Percentiles rank a stretch among this genome's conserved stretches.
Conservation (phyloP, 106 monocot genomes). For the Vanilla planifolia region DNA sequence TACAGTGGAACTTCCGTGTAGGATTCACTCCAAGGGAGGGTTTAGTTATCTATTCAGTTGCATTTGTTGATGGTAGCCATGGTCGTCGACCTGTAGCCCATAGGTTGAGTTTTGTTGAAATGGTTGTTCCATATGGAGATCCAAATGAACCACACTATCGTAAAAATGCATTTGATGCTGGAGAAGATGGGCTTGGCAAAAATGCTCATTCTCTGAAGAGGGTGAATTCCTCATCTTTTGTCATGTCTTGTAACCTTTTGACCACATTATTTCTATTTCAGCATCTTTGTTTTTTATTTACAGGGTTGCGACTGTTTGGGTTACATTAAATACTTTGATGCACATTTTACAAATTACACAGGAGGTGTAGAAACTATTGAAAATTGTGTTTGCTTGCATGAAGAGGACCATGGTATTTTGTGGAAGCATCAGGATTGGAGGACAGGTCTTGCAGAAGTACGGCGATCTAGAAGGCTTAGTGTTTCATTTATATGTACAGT, state of each 20-base stretch:
- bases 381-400: conserved; percentile 92
- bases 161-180: conserved; percentile 94
- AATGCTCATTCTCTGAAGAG: conserved; percentile 89
- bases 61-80: conserved; percentile 82
- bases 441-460: conserved; percentile 88
- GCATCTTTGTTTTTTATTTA: neutral
- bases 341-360: conserved; percentile 89
- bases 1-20: conserved; percentile 92
- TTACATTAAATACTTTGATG: conserved; percentile 88
- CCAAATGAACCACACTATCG: conserved; percentile 93
- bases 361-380: conserved; percentile 93
- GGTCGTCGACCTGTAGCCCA: conserved; percentile 81
- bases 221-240: conserved; percentile 21
- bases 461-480: conserved; percentile 76
- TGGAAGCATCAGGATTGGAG: conserved; percentile 99
- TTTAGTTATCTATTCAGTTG: conserved; percentile 82
- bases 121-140: conserved; percentile 96
- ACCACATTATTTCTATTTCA: neutral
- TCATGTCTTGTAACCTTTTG: neutral
- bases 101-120: conserved; percentile 89
- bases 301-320: conserved; percentile 94
- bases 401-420: conserved; percentile 86
- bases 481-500: conserved; percentile 94
- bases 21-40: conserved; percentile 93
- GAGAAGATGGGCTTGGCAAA: conserved; percentile 89